Evolutionary conservation across 139 green algal species (phyloP), one percentile per base, ranked within the genome.

Genomic region (Chlamydomonas eustigma): DNA sequence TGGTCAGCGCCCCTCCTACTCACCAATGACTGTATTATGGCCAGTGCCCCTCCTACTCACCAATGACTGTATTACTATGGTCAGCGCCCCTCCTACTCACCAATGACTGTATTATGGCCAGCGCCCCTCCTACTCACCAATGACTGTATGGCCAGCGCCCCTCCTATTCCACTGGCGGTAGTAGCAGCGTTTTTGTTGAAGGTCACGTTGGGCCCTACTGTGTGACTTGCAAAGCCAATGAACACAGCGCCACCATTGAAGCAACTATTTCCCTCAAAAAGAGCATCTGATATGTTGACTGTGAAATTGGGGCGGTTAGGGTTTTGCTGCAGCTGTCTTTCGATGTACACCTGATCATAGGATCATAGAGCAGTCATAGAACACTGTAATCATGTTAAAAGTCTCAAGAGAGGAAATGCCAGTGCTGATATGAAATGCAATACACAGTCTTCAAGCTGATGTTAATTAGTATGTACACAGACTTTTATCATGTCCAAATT

Each of bases 201-300:
- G 8, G 18, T 38, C 28, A 72, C 65, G 28, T 72, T 72, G 65
- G 65, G 65, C 65, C 65, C 65, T 6, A 72, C 44, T 6, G 31
- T 39, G 65, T 39, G 33, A 12, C 22, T 12, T 12, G 32, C 65
- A 39, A 6, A 33, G 24, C 4, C 31, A 34, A 72, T 39, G 31
- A 28, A 5, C 12, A 72, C 5, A 18, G 65, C 65, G 5, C 18
- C 65, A 25, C 8, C 24, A n/a, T 72, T 39, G 22, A 50, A 34
- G 65, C 65, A 72, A 34, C 65, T 6, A 34, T 72, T 72, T 33
- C 22, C 32, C 3, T 38, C 28, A 24, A 72, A 72, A 6, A n/a
- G 28, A 4, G 65, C 22, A 22, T 72, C 5, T 28, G 34, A 44
- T 12, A 72, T 44, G 65, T 8, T 24, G 65, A 31, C 34, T 34